Conservation (phyloP, 169 alveolate genomes). For the Eimeria maxima region DNA sequence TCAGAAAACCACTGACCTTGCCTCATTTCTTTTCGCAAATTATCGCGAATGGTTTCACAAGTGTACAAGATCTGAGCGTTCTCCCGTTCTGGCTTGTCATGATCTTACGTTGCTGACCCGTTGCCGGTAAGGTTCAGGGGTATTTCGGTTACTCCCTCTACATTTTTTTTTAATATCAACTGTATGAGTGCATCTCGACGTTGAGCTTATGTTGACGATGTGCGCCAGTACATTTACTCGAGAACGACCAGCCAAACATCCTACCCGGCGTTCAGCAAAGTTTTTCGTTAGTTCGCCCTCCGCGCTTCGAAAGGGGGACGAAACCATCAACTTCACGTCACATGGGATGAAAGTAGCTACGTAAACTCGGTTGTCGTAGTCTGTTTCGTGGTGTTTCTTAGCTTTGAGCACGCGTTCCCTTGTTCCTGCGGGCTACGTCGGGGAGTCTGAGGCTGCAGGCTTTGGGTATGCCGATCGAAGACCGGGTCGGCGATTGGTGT, state of each 20-base stretch:
- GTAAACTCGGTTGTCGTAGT: background rate
- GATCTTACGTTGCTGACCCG: background rate
- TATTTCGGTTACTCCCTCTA: background rate
- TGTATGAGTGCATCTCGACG: background rate
- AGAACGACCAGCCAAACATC: background rate
- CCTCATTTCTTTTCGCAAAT: too few species aligned
- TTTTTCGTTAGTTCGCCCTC: background rate
- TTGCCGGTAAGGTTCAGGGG: background rate
- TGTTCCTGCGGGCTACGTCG: background rate
- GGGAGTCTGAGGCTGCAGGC: background rate
- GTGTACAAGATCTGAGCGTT: background rate
- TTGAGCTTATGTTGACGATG: background rate
- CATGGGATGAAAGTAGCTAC: background rate
- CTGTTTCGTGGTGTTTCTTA: background rate
- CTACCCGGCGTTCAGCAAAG: background rate
- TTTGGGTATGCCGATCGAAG: background rate
- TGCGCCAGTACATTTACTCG: background rate
- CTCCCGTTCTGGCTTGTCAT: background rate
- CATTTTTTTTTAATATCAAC: background rate
- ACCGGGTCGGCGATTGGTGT: background rate
- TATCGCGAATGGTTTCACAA: background rate
- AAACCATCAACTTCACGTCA: background rate
- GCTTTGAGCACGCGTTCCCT: background rate
- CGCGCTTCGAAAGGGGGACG: background rate
- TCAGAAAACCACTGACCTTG: too few species aligned